Evolutionary conservation across 2,329 filamentous ascomycete species (phyloP), one percentile per base, ranked within the genome.

Genomic region (Gremmenia infestans): DNA sequence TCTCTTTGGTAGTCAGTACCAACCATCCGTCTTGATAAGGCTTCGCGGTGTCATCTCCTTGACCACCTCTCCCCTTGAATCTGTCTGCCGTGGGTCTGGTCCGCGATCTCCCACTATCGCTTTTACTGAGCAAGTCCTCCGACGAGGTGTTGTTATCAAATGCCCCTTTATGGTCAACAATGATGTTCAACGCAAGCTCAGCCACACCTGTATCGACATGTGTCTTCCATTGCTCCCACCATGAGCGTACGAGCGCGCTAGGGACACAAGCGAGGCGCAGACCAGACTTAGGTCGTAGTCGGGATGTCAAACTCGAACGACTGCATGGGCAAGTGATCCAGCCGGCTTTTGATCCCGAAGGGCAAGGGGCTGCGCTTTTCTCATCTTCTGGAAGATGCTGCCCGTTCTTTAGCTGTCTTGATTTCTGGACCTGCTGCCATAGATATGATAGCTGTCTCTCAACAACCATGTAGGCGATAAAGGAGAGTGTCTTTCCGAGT

Each of bases 251-350:
- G 37, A 62, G 36, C 4, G 51, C 50, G 6, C 46, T 22, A 9
- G 60, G 60, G 12, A 62, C 58, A n/a, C 48, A 40, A 14, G 60
- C 60, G 6, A 62, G 22, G 32, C 60, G 48, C 6, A 60, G 40
- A 7, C 60, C 60, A 12, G 40, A 45, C 39, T 62, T 56, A 4
- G 55, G 22, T n/a, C 7, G 14, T 48, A 62, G 51, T 23, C 47
- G 43, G 2, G 49, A 53, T 15, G 58, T 46, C 3, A 56, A 48
- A 14, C 40, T 53, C 4, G 52, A 50, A 7, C 28, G 47, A 5
- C 32, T 48, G 32, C 60, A 62, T n/a, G 60, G 60, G 50, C 60
- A 62, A 9, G 50, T 42, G 9, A 62, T 60, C 60, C 60, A 62
- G 32, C 54, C 54, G 11, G 19, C 22, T 40, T 17, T 17, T 17